Base-by-base conservation (phyloP, 1,284 basidiomycete species). In the Ceratobasidium sp. region DNA sequence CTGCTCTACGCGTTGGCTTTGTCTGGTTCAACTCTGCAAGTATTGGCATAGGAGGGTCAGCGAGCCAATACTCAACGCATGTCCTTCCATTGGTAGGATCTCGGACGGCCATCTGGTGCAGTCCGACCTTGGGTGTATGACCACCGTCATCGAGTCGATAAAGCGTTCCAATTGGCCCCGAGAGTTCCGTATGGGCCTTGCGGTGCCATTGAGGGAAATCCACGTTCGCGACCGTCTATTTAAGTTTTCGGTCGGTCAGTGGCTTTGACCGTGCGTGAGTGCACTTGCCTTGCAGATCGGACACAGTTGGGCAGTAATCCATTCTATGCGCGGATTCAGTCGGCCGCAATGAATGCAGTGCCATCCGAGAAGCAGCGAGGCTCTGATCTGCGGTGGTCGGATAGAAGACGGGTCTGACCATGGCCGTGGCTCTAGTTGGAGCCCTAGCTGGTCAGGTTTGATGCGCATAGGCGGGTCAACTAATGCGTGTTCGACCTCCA, bases 111-210 rank as follows among this genome's bases (percentile, higher is more conserved):
- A 58, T 57, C 18, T 55, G 52, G 30, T 70, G 67, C 6, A 70
- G 30, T 18, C 67, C 67, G 26, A 44, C 47, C 46, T 57, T 70
- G 32, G 54, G 54, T 21, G 26, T 26, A 38, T 70, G 67, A 9
- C 67, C 67, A 9, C 63, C 67, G 32, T 70, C 67, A 23, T 70
- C 67, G 23, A 70, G 55, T n/a, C 67, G 38, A 43, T 58, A 58
- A 13, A 70, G 21, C 2, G 67, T 70, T 23, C 67, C 67, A 23
- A 70, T 70, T 26, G 67, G 67, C 1, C 67, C 67, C 14, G 18
- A 28, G 26, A 28, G 43, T 52, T 70, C 67, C 5, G 67, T 70
- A 32, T 70, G 67, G 13, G 67, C 67, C 23, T 49, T 70, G 16
- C 67, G 67, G 30, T 70, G 67, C 67, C 67, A 70, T 32, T 70